Conservation (phyloP, 176 grass and related monocot species). For the Phragmites australis region DNA sequence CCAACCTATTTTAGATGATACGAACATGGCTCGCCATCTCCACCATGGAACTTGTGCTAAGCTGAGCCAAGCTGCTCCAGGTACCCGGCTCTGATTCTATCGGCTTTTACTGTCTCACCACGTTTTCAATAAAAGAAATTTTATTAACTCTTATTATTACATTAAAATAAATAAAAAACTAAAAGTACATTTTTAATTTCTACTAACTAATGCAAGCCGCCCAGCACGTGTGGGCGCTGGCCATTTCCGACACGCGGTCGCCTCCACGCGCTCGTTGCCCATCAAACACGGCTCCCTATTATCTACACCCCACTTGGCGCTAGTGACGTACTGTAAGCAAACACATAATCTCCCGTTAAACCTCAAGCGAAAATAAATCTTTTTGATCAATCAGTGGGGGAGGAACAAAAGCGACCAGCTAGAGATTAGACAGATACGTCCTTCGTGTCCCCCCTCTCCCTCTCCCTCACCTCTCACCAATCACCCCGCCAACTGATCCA, state of each 20-base stretch:
- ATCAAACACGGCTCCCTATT: slow-evolving; percentile 4
- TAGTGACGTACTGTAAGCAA: not conserved
- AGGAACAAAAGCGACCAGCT: not conserved
- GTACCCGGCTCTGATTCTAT: no score
- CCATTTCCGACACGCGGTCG: slow-evolving; percentile 38
- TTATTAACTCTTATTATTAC: no score
- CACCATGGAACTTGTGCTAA: no score
- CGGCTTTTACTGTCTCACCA: no score
- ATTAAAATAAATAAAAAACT: no score
- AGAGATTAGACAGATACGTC: slow-evolving; percentile 42
- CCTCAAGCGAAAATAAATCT: not conserved
- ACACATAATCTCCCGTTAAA: slow-evolving; percentile 16
- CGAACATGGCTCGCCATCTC: no score
- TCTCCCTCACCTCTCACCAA: not conserved
- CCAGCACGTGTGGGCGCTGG: slow-evolving; percentile 42
- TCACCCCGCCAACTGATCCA: slow-evolving; percentile 1
- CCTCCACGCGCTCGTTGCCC: not conserved
- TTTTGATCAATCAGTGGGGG: slow-evolving; percentile 13
- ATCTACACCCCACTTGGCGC: slow-evolving; percentile 27
- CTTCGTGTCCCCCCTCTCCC: not conserved
- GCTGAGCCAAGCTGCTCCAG: no score
- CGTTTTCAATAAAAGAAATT: no score
- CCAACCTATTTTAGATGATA: no score
- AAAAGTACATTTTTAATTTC: no score
- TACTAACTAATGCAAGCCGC: no score